phyloP scores from a whole-genome alignment of 1,284 basidiomycete species.

The Kalmanozyma brasiliensis region DNA sequence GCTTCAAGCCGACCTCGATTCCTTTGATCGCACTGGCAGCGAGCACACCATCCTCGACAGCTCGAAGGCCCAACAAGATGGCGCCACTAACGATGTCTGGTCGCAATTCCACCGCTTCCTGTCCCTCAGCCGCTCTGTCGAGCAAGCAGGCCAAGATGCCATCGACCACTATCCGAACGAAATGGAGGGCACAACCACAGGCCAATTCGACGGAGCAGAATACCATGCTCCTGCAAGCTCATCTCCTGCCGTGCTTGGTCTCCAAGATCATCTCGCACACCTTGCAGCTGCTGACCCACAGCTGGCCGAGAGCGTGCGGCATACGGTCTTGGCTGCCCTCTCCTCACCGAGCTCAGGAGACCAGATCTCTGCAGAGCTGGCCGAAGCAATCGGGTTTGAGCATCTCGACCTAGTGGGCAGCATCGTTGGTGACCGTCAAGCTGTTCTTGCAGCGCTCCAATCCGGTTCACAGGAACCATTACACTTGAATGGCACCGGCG shows the following conservation, averaged over 20 bases:
- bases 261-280: constrained; percentile 35
- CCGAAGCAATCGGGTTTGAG: constrained; percentile 87
- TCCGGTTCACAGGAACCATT: neutral
- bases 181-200: constrained; percentile 14
- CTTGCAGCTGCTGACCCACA: constrained; percentile 23
- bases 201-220: constrained; percentile 2
- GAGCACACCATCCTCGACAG: constrained; percentile 1
- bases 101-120: constrained; percentile 28
- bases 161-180: constrained; percentile 24
- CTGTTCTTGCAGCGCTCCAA: constrained; percentile 43
- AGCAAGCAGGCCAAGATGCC: constrained; percentile 20
- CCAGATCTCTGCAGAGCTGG: constrained; percentile 80
- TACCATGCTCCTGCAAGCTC: constrained; percentile 7
- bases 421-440: constrained; percentile 68
- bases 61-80: neutral
- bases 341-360: constrained; percentile 69
- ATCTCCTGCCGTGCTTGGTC: constrained; percentile 16
- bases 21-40: constrained; percentile 11
- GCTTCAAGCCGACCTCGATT: constrained; percentile 23
- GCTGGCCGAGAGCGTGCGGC: constrained; percentile 36
- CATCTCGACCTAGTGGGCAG: constrained; percentile 74
- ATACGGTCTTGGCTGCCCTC: constrained; percentile 21
- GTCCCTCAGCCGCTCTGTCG: constrained; percentile 13
- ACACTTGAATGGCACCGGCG: constrained; percentile 32
- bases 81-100: constrained; percentile 16